Evolutionary conservation across 2,329 filamentous ascomycete genomes (phyloP).

Genomic region (Nemania abortiva): DNA sequence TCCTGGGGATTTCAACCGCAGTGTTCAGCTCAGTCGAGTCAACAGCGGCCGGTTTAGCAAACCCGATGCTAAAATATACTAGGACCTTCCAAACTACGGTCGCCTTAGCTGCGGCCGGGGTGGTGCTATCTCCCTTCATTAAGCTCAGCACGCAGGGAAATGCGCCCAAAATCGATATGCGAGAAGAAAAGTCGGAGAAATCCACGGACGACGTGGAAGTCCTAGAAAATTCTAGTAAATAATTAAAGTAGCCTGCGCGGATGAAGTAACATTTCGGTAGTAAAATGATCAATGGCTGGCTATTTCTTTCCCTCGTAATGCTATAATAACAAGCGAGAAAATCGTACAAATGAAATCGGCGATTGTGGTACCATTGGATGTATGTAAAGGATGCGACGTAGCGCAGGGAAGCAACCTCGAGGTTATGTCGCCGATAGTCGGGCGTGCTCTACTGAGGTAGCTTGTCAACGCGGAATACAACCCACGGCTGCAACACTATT

Average conservation of each 20-base stretch:
- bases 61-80: constrained; percentile 62
- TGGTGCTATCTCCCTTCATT: constrained; percentile 65
- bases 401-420: background rate
- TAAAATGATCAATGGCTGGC: background rate
- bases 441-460: constrained; percentile 4
- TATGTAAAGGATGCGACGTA: background rate
- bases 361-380: background rate
- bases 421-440: constrained; percentile 1
- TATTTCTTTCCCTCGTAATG: background rate
- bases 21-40: constrained; percentile 65
- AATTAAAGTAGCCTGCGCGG: background rate
- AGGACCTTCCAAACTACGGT: constrained; percentile 64
- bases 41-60: constrained; percentile 49
- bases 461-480: background rate
- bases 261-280: background rate
- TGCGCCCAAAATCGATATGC: constrained; percentile 39
- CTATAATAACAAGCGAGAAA: background rate
- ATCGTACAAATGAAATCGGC: background rate
- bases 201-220: constrained; percentile 17
- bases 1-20: constrained; percentile 72
- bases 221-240: constrained; percentile 19
- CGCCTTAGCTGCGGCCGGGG: constrained; percentile 57
- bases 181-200: constrained; percentile 26
- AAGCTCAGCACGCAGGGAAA: constrained; percentile 65
- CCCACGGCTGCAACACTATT: background rate